Conservation (phyloP, 495 filamentous ascomycete species). For the Bathelium albidoporum region DNA sequence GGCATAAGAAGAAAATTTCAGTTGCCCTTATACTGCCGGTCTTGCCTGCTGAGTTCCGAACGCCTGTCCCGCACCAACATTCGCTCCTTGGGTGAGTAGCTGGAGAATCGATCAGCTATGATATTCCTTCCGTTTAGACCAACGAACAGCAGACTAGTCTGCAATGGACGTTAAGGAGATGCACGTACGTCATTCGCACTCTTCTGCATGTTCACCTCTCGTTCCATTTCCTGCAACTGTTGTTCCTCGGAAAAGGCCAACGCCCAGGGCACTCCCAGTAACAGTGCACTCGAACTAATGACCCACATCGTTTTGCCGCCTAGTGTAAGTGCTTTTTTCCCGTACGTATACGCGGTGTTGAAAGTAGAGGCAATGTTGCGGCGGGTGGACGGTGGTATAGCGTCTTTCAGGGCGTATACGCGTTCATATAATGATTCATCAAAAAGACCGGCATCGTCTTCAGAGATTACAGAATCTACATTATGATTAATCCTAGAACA, state of each 20-base stretch:
- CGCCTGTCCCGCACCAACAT: neutral
- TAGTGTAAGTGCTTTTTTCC: slow-evolving; percentile 53
- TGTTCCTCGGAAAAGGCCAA: slow-evolving; percentile 92
- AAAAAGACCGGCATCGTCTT: slow-evolving; percentile 31
- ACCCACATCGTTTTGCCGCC: slow-evolving; percentile 80
- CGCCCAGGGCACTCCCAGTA: slow-evolving; percentile 87
- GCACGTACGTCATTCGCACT: slow-evolving; percentile 56
- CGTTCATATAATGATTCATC: slow-evolving; percentile 67
- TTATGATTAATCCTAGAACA: slow-evolving; percentile 13
- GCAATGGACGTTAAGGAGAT: neutral
- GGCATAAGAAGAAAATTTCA: no score
- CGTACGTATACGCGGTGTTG: slow-evolving; percentile 44
- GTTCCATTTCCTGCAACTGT: slow-evolving; percentile 90
- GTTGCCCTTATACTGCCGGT: neutral
- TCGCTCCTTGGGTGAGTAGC: neutral
- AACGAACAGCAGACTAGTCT: neutral
- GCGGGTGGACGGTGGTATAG: slow-evolving; percentile 75
- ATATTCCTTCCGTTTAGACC: neutral
- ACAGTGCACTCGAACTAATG: slow-evolving; percentile 71
- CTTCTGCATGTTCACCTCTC: slow-evolving; percentile 87
- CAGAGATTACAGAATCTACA: slow-evolving; percentile 51
- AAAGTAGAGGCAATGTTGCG: slow-evolving; percentile 53
- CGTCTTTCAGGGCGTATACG: slow-evolving; percentile 77
- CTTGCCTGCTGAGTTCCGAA: neutral
- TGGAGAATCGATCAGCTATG: neutral